phyloP scores from a whole-genome alignment of 768 basidiomycete genomes.

The Tylopilus vinaceipallidus region DNA sequence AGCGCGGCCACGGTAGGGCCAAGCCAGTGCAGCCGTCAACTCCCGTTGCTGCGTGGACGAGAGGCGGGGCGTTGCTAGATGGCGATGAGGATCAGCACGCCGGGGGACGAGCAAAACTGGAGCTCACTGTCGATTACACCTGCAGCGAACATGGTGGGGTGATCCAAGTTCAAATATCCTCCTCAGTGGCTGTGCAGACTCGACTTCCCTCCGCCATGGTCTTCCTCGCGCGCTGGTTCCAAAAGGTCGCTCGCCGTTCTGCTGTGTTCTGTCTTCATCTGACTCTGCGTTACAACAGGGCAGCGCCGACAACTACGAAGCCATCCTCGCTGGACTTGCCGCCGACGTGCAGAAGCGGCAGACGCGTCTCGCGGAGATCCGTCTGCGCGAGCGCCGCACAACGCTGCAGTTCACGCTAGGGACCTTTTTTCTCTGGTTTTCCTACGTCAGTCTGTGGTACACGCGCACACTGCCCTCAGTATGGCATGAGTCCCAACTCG shows the following conservation, averaged over 20 bases:
- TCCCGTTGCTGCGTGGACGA: too few relatives aligned
- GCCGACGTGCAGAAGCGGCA: constrained; percentile 72
- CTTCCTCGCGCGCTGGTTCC: constrained; percentile 29
- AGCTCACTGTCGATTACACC: too few relatives aligned
- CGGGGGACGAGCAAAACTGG: too few relatives aligned
- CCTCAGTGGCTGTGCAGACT: constrained; percentile 23
- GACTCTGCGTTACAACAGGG: too few relatives aligned
- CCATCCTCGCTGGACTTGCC: constrained; percentile 64
- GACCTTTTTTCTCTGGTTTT: constrained; percentile 69
- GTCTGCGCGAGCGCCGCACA: constrained; percentile 78
- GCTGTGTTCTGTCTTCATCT: too few relatives aligned
- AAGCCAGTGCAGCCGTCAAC: too few relatives aligned
- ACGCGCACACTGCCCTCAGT: constrained; percentile 48
- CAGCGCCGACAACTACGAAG: too few relatives aligned
- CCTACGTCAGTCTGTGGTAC: constrained; percentile 77
- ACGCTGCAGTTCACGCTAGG: constrained; percentile 78
- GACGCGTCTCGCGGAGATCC: constrained; percentile 74
- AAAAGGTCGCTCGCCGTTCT: constrained; percentile 21
- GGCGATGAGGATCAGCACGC: too few relatives aligned
- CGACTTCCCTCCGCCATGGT: constrained; percentile 25
- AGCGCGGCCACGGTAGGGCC: too few relatives aligned
- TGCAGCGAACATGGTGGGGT: too few relatives aligned
- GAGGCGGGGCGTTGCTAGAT: too few relatives aligned
- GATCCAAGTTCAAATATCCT: too few relatives aligned
- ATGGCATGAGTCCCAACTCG: constrained; percentile 28